Evolutionary conservation across 2,329 filamentous ascomycete species (phyloP), one percentile per base, ranked within the genome.

Genomic region (Thielaviopsis populi): DNA sequence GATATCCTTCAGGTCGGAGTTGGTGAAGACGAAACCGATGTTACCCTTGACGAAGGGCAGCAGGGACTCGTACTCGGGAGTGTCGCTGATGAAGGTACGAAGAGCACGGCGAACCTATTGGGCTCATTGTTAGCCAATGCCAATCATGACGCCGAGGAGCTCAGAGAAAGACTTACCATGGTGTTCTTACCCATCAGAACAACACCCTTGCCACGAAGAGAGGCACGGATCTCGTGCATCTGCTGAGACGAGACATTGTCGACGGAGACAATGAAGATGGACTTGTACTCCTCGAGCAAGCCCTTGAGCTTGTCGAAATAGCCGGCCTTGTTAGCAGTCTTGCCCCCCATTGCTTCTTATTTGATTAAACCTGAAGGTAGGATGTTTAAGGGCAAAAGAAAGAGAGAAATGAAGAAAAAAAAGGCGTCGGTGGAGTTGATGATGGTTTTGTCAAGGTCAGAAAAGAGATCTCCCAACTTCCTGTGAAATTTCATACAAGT

Each of bases 191-290:
- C 94, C 94, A 97, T 97, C 80, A 99, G 83, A 73, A 99, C 91
- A 72, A 97, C 88, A 79, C 85, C 91, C 79, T 95, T 80, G 68
- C 87, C 87, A 77, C 94, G 91, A 77, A 99, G 88, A 74, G 89
- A 80, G 74, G 87, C 80, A 78, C 94, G 89, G 79, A 99, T 97
- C 86, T 99, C 94, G 89, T 99, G 94, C 95, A 99, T 99, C 87
- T 99, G 95, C 86, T 99, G 94, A 72, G 94, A 99, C 79, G 87
- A 90, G 86, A 99, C 94, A 99, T 97, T 99, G 90, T 97, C 89
- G 76, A 92, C 87, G 75, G 85, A 75, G 78, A 96, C 91, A 78
- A 99, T 91, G 89, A 99, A 97, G 82, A 97, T 88, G 75, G 88
- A 92, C 78, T 85, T 85, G 88, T 95, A 97, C 78, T 91, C 87